Conservation (phyloP, 1,284 basidiomycete species). For the Macrocystidia cucumis region DNA sequence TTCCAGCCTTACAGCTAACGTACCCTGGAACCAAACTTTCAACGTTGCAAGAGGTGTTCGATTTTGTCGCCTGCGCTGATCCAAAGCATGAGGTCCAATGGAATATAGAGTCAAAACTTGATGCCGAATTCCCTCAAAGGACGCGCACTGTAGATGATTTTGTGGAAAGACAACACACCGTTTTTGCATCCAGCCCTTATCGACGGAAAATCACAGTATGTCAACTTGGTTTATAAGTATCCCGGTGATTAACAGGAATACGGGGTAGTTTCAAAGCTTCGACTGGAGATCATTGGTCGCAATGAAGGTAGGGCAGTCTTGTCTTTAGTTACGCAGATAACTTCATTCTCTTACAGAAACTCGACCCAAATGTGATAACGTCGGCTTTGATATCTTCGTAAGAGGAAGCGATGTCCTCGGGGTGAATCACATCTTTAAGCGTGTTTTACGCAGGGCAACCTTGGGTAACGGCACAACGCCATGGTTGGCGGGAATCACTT, state of each 20-base stretch:
- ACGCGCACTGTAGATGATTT: constrained; percentile 63
- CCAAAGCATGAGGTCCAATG: constrained; percentile 49
- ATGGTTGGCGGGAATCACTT: constrained; percentile 58
- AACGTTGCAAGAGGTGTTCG: constrained; percentile 67
- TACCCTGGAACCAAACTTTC: constrained; percentile 66
- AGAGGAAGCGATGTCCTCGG: constrained; percentile 11
- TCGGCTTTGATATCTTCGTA: constrained; percentile 61
- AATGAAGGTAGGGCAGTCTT: constrained; percentile 46
- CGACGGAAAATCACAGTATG: constrained; percentile 52
- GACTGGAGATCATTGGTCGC: constrained; percentile 66
- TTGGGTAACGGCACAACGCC: constrained; percentile 31
- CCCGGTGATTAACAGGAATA: not conserved
- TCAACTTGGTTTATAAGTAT: not conserved
- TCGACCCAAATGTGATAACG: constrained; percentile 41
- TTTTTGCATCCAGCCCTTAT: constrained; percentile 52
- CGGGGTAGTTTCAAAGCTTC: constrained; percentile 61
- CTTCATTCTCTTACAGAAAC: constrained; percentile 19
- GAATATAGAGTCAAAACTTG: constrained; percentile 80
- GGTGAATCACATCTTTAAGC: constrained; percentile 2
- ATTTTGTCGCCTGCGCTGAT: constrained; percentile 68
- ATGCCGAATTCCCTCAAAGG: constrained; percentile 45
- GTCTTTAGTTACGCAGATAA: not conserved
- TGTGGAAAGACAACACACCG: constrained; percentile 50
- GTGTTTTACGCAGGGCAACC: constrained; percentile 20
- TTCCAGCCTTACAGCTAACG: constrained; percentile 49